Evolutionary conservation across 148 eudicot species (phyloP).

Genomic region (Chenopodium suecicum): DNA sequence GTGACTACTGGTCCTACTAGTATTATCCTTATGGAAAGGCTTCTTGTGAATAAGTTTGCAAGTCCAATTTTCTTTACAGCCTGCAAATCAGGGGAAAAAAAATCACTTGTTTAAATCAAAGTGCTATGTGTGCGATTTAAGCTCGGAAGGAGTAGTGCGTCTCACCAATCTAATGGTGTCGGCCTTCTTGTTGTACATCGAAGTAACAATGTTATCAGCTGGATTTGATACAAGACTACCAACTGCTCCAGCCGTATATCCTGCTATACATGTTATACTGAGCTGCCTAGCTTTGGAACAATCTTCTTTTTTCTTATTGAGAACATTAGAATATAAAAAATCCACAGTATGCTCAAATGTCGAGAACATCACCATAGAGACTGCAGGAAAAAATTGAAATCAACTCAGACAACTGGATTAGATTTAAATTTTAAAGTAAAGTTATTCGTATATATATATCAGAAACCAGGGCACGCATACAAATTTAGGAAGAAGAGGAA

Average conservation of each 20-base stretch:
- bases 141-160: neutral
- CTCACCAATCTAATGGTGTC: constrained; percentile 30
- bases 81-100: constrained; percentile 9
- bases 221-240: constrained; percentile 67
- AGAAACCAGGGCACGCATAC: neutral
- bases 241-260: constrained; percentile 60
- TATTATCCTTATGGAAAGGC: constrained; percentile 30
- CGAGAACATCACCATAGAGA: constrained; percentile 66
- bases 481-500: neutral
- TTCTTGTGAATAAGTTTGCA: constrained; percentile 32
- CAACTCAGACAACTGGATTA: neutral
- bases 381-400: constrained; percentile 31
- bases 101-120: neutral
- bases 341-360: constrained; percentile 65
- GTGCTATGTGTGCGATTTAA: neutral
- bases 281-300: constrained; percentile 62
- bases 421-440: no score
- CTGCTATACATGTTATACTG: constrained; percentile 53
- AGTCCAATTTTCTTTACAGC: constrained; percentile 31
- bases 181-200: constrained; percentile 51
- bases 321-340: constrained; percentile 38
- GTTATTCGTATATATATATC: no score
- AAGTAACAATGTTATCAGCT: constrained; percentile 67
- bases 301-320: constrained; percentile 48
- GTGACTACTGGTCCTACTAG: constrained; percentile 36